Evolutionary conservation across 495 filamentous ascomycete species (phyloP).

Genomic region (Penicillium flavigenum): DNA sequence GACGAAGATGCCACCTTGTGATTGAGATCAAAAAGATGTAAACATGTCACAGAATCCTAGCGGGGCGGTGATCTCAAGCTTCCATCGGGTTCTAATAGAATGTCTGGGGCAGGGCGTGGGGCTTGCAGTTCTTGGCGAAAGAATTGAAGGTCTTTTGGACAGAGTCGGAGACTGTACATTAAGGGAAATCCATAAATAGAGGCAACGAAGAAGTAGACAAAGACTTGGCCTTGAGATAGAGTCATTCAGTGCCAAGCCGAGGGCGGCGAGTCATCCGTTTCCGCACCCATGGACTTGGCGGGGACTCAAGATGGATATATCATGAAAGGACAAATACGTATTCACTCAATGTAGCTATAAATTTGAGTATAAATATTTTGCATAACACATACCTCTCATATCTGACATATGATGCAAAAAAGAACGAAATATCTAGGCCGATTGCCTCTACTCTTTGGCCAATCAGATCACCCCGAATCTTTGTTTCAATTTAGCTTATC

Average conservation of each 20-base stretch:
- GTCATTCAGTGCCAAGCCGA: constrained; percentile 13
- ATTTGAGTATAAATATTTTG: too few relatives aligned
- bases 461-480: constrained; percentile 3
- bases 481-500: constrained; percentile 16
- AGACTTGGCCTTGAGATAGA: neutral
- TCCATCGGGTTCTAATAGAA: constrained; percentile 34
- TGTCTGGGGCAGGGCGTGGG: constrained; percentile 28
- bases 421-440: neutral
- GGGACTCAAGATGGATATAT: neutral
- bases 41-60: constrained; percentile 17
- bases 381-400: too few relatives aligned
- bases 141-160: neutral
- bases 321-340: neutral
- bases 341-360: neutral
- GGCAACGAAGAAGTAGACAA: neutral
- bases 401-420: neutral
- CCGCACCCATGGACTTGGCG: constrained; percentile 11
- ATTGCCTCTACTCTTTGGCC: neutral
- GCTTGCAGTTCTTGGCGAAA: constrained; percentile 4
- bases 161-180: neutral
- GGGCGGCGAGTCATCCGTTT: constrained; percentile 19
- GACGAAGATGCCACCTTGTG: constrained; percentile 18
- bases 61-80: constrained; percentile 21
- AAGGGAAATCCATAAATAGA: neutral
- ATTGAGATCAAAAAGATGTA: constrained; percentile 14